Evolutionary conservation across 768 basidiomycete genomes (phyloP).

Genomic region (Omphalotus guepiniiformis): DNA sequence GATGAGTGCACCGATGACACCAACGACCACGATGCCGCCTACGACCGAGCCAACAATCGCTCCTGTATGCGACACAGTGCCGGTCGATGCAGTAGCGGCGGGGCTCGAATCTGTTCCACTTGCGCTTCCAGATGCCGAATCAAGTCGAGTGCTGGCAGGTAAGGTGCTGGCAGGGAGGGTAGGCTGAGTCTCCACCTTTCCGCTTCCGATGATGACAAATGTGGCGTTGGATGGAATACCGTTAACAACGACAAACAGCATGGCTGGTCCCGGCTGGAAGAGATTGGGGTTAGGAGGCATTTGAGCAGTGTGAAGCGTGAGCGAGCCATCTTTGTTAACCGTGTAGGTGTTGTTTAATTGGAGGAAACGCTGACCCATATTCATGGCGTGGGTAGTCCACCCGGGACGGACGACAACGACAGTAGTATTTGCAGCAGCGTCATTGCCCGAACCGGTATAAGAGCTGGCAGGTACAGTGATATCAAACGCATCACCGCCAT

Average conservation of each 20-base stretch:
- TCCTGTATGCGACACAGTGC: conserved; percentile 29
- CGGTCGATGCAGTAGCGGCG: background rate
- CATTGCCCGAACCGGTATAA: conserved; percentile 63
- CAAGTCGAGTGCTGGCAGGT: conserved; percentile 44
- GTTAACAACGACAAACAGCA: conserved; percentile 78
- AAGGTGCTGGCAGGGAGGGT: conserved; percentile 38
- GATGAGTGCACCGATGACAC: conserved; percentile 45
- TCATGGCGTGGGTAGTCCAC: conserved; percentile 83
- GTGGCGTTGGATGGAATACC: conserved; percentile 83
- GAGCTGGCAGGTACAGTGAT: conserved; percentile 62
- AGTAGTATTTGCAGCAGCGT: conserved; percentile 67
- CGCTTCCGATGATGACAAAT: conserved; percentile 74
- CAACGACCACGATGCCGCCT: conserved; percentile 49
- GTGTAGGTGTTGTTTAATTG: conserved; percentile 86
- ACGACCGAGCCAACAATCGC: conserved; percentile 47
- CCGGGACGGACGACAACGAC: conserved; percentile 82
- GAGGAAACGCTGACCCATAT: conserved; percentile 79
- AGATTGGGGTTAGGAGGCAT: conserved; percentile 81
- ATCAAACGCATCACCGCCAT: conserved; percentile 82
- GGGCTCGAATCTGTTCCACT: conserved; percentile 14
- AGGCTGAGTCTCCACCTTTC: conserved; percentile 71
- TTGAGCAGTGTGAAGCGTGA: conserved; percentile 77
- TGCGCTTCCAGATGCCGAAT: conserved; percentile 36
- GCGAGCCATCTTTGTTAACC: conserved; percentile 71
- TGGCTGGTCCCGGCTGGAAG: conserved; percentile 84